Evolutionary conservation across 2,329 filamentous ascomycete species (phyloP).

Genomic region (Drechslerella coelobrocha): DNA sequence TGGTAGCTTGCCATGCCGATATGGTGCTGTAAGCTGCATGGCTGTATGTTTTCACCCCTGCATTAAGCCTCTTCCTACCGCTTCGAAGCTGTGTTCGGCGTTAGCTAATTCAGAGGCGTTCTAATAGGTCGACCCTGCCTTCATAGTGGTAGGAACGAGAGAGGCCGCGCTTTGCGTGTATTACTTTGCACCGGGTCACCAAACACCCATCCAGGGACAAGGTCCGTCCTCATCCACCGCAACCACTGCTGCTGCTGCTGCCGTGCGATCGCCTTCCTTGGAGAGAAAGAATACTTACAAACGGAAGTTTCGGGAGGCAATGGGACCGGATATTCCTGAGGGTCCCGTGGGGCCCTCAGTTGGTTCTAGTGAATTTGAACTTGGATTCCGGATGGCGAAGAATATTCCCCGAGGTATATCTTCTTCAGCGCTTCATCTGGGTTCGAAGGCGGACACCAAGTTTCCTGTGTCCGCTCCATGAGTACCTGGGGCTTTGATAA

Average conservation of each 20-base stretch:
- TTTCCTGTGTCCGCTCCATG: conserved; percentile 39
- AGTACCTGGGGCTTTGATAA: conserved; percentile 3
- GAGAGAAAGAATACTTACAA: conserved; percentile 51
- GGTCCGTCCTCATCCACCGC: conserved; percentile 47
- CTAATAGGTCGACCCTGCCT: conserved; percentile 47
- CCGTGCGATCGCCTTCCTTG: conserved; percentile 31
- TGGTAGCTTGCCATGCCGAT: conserved; percentile 14
- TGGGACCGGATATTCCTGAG: conserved; percentile 44
- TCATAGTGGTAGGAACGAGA: conserved; percentile 38
- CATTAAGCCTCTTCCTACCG: not conserved
- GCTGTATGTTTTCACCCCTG: conserved; percentile 12
- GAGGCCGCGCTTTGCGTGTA: conserved; percentile 37
- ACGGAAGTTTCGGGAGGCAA: conserved; percentile 46
- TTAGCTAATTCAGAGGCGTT: too few relatives aligned
- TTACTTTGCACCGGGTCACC: conserved; percentile 41
- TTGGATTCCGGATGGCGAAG: conserved; percentile 20
- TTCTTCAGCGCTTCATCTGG: conserved; percentile 12
- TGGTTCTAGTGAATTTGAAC: conserved; percentile 1
- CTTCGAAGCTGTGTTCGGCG: not conserved
- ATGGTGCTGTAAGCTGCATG: conserved; percentile 34
- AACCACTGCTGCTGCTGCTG: conserved; percentile 14
- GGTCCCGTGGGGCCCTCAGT: conserved; percentile 9
- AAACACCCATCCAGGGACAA: conserved; percentile 37
- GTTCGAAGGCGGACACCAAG: conserved; percentile 15
- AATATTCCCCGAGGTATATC: conserved; percentile 14